Evolutionary conservation across 768 basidiomycete species (phyloP), one percentile per base, ranked within the genome.

Genomic region (Mycena polygramma): DNA sequence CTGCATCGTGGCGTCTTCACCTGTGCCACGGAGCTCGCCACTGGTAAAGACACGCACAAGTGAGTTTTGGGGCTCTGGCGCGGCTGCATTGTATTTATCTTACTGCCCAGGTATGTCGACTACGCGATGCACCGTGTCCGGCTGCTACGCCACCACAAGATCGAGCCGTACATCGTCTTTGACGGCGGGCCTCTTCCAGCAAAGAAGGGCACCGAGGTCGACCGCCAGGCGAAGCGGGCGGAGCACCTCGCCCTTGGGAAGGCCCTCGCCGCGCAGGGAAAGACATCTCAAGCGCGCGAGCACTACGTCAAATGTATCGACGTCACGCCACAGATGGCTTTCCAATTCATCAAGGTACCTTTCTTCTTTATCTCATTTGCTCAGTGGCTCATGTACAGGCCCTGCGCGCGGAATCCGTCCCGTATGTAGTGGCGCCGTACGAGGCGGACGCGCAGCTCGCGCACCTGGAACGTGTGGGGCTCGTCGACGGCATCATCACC

Each of bases 361-460:
- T 43, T 64, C 37, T 64, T 45, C 48, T 39, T 19, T 41, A 41
- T 63, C 43, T 41, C 22, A 30, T 30, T 30, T 30, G 30, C 46
- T 59, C 60, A 70, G 66, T 75, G 37, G n/a, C 51, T 41, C 57
- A 66, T 65, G 15, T 41, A 57, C 73, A 99, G 97, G 97, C 94
- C 14, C 85, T 99, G 39, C 88, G 88, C 57, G 94, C 92, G 14
- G 97, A 98, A 77, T 81, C 83, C 20, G 88, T 99, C 10, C 78
- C 87, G 22, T 98, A 97, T 77, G 84, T 99, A 46, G 98, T 99
- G 20, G 97, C 98, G 6, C 98, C 98, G 0, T 99, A 99, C 79
- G 98, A 99, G 84, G 98, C 98, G 0, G 98, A 99, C 76, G 96
- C 98, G 1, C 98, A 99, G 79, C 88, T 99, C 66, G 93, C 95